phyloP scores from a whole-genome alignment of 1,139 yeast genomes.

The Zygotorulaspora mrakii region DNA sequence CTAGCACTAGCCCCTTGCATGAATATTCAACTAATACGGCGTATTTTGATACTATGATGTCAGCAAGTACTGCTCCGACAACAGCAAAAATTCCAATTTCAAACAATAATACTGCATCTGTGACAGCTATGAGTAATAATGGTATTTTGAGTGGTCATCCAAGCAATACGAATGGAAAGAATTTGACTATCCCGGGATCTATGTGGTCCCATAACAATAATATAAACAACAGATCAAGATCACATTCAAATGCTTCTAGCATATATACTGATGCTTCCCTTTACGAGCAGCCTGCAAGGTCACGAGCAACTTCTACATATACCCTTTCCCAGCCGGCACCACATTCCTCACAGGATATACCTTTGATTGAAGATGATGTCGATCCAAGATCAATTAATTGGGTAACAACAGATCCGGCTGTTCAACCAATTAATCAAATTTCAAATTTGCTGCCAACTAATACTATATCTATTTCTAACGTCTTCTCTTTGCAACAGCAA shows the following conservation, averaged over 20 bases:
- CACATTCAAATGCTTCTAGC: conserved; percentile 30
- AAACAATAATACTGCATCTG: conserved; percentile 3
- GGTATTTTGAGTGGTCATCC: conserved; percentile 6
- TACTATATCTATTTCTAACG: conserved; percentile 67
- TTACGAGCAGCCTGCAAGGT: conserved; percentile 33
- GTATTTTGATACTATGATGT: conserved; percentile 20
- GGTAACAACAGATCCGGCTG: conserved; percentile 60
- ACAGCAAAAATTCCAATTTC: conserved; percentile 3
- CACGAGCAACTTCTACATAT: conserved; percentile 43
- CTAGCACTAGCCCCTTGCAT: conserved; percentile 20
- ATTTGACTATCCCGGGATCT: conserved; percentile 23
- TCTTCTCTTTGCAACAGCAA: conserved; percentile 52
- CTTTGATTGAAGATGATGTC: conserved; percentile 48
- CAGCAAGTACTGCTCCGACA: conserved; percentile 5
- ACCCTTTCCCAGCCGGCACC: conserved; percentile 27
- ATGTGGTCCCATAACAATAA: conserved; percentile 47
- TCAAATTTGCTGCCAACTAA: conserved; percentile 45
- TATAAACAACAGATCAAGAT: conserved; percentile 50
- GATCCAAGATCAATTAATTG: conserved; percentile 47
- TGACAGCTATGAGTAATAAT: conserved; percentile 10
- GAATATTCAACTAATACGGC: conserved; percentile 22
- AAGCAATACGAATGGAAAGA: conserved; percentile 14
- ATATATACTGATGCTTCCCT: conserved; percentile 26
- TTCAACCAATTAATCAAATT: conserved; percentile 51
- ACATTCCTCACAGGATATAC: conserved; percentile 37